Conservation (phyloP, 495 filamentous ascomycete species). For the Tetracladium setigerum region DNA sequence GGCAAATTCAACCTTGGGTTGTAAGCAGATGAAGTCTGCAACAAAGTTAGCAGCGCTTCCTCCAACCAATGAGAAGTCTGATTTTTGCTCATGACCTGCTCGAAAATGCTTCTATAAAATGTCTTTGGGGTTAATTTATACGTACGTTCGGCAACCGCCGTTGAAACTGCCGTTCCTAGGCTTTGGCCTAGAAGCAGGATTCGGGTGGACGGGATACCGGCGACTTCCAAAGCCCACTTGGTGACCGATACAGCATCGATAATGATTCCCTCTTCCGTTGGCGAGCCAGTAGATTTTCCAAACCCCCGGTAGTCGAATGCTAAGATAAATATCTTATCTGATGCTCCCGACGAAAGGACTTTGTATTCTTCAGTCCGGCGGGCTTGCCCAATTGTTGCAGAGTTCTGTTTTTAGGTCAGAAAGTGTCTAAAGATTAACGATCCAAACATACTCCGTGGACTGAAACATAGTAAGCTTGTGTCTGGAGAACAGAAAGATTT, state of each 20-base stretch:
- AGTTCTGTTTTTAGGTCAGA: conserved; percentile 30
- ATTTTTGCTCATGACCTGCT: too few relatives aligned
- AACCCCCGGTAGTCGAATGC: conserved; percentile 75
- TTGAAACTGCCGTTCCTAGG: conserved; percentile 63
- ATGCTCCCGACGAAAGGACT: conserved; percentile 38
- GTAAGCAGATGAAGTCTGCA: conserved; percentile 12
- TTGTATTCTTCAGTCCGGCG: conserved; percentile 44
- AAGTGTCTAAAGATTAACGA: neutral
- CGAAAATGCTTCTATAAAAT: too few relatives aligned
- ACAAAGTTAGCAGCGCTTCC: conserved; percentile 27
- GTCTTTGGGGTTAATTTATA: too few relatives aligned
- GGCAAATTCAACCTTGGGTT: conserved; percentile 30
- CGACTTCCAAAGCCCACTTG: conserved; percentile 44
- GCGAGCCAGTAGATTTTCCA: conserved; percentile 56
- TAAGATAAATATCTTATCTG: conserved; percentile 52
- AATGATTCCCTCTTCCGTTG: conserved; percentile 63
- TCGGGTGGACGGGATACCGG: conserved; percentile 48
- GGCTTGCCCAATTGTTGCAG: conserved; percentile 45
- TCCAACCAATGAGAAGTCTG: too few relatives aligned
- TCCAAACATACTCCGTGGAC: conserved; percentile 34
- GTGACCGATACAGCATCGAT: conserved; percentile 55
- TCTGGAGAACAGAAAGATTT: neutral
- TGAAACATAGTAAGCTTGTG: conserved; percentile 8
- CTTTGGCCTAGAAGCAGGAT: conserved; percentile 65
- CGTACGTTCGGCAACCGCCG: conserved; percentile 47